A percentile compares a stretch with the other conserved stretches of the same genome.
Evolutionary conservation across 1,284 basidiomycete species (phyloP).

Genomic region (Porodaedalea pini): DNA sequence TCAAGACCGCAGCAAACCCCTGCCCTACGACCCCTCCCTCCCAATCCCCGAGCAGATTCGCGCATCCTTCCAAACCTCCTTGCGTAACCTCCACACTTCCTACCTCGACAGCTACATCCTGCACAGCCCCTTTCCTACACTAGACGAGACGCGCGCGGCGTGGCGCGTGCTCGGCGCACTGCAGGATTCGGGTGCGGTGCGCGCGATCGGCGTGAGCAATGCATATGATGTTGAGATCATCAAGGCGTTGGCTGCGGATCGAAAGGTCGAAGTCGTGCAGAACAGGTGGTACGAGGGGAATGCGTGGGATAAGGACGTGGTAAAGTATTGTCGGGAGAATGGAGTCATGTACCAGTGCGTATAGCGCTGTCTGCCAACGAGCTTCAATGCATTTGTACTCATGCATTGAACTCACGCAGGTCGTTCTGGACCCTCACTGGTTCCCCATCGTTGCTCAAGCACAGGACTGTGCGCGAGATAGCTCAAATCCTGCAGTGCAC

Average conservation of each 20-base stretch:
- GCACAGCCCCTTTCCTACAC: slow-evolving; percentile 66
- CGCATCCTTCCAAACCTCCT: slow-evolving; percentile 59
- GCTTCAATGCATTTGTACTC: slow-evolving; percentile 13
- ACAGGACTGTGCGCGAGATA: slow-evolving; percentile 45
- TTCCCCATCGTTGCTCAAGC: slow-evolving; percentile 56
- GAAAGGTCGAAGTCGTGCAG: slow-evolving; percentile 70
- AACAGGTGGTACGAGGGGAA: slow-evolving; percentile 83
- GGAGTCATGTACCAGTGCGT: slow-evolving; percentile 72
- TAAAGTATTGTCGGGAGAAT: slow-evolving; percentile 50
- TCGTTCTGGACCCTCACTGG: slow-evolving; percentile 86
- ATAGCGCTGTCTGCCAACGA: neutral
- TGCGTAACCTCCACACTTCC: slow-evolving; percentile 62
- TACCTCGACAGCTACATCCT: slow-evolving; percentile 75
- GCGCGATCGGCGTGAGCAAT: slow-evolving; percentile 72
- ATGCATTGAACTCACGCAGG: slow-evolving; percentile 35
- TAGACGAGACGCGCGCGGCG: slow-evolving; percentile 58
- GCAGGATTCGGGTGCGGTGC: slow-evolving; percentile 60
- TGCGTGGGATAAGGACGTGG: slow-evolving; percentile 64
- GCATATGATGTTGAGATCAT: slow-evolving; percentile 62
- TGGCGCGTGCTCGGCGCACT: slow-evolving; percentile 59
- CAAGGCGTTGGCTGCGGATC: slow-evolving; percentile 45
- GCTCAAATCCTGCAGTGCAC: slow-evolving; percentile 49
- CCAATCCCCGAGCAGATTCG: slow-evolving; percentile 58
- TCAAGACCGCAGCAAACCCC: slow-evolving; percentile 62
- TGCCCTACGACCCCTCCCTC: slow-evolving; percentile 65